Percentiles rank a stretch among this genome's conserved stretches.
Evolutionary conservation across 2,329 filamentous ascomycete species (phyloP).

Genomic region (Stemphylium beticola): DNA sequence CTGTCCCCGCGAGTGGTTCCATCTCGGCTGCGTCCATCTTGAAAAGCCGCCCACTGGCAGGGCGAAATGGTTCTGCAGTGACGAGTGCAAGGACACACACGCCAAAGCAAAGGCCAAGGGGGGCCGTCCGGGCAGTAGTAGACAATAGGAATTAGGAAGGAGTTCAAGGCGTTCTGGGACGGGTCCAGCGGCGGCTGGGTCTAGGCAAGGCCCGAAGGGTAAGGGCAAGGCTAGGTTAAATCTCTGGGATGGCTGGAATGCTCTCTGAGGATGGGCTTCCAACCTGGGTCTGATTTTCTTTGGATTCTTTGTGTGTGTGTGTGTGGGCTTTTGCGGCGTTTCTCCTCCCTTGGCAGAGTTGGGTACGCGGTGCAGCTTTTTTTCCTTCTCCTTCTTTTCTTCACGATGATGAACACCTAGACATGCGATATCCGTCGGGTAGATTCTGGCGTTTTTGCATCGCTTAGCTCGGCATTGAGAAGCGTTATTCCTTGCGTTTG

Average conservation of each 20-base stretch:
- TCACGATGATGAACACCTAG: conserved; percentile 4
- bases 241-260: conserved; percentile 48
- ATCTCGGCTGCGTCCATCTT: conserved; percentile 68
- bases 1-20: conserved; percentile 71
- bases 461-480: conserved; percentile 10
- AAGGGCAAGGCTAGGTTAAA: conserved; percentile 43
- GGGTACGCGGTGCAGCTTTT: background rate
- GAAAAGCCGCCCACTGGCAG: conserved; percentile 61
- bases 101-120: conserved; percentile 41
- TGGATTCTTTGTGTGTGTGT: conserved; percentile 18
- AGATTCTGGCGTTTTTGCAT: conserved; percentile 10
- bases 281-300: conserved; percentile 30
- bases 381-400: background rate
- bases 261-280: conserved; percentile 35
- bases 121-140: conserved; percentile 46
- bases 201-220: conserved; percentile 40
- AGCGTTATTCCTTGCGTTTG: background rate
- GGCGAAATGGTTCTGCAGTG: conserved; percentile 50
- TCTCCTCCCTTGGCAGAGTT: background rate
- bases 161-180: conserved; percentile 47
- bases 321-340: conserved; percentile 10
- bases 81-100: conserved; percentile 46
- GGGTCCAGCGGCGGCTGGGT: conserved; percentile 36
- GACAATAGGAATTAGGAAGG: conserved; percentile 50
- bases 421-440: conserved; percentile 7